Base-by-base conservation (phyloP, 306 rosid genomes). In the Coriaria nepalensis region DNA sequence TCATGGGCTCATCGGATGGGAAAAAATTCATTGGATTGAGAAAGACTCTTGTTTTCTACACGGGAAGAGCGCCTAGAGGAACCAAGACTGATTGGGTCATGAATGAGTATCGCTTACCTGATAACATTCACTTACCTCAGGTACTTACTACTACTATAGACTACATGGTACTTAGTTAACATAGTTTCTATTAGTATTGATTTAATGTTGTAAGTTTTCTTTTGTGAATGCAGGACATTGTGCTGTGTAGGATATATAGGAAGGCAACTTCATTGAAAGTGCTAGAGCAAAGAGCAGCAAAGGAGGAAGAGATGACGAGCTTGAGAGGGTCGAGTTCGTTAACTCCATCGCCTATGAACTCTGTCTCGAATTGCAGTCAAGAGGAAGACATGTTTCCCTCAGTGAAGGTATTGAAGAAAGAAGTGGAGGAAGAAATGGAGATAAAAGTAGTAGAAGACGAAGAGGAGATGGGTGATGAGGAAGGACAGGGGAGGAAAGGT, bases 221-320 rank as follows among this genome's bases (percentile, higher is more conserved):
- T 52, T 47, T 45, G 7, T 6, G 10, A 48, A 49, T 45, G 60
- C 74, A 90, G 97, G 95, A 90, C 52, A 71, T 81, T 32, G 98
- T 90, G 8, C 41, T 90, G 15, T 90, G 98, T 78, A 90, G 85
- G 73, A 83, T 90, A 52, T 90, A 90, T 12, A 52, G 90, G 59
- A 90, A 90, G 75, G 98, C 98, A 52, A 90, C 98, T 56, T 85
- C 98, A 0, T 73, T 90, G 92, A 90, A 90, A 54, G 98, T 79
- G 39, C 48, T 90, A 7, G 98, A 90, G 66, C 83, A 84, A 61
- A 90, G 94, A 40, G 95, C 94, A 59, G 82, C 82, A 13, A 56
- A 54, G 54, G 95, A 81, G 60, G 92, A 78, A 68, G 92, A 85
- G 51, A 66, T 50, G 60, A 82, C 65, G 67, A 74, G 40, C 59